Evolutionary conservation across 176 grass and related monocot genomes (phyloP).

Genomic region (Lolium multiflorum): DNA sequence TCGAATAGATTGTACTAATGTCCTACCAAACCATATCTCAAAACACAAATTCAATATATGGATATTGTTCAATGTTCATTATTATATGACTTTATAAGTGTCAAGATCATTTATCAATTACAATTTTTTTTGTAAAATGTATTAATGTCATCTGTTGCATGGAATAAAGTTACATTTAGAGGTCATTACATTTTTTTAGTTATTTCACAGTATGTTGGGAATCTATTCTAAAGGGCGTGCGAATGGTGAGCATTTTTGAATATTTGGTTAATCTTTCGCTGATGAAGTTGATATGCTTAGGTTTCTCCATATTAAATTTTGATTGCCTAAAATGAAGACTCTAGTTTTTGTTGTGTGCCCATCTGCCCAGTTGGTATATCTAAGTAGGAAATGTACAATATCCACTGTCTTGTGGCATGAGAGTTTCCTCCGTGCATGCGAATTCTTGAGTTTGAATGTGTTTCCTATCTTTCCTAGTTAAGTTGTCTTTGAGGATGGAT

Average conservation of each 20-base stretch:
- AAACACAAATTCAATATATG: no score
- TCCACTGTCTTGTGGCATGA: background rate
- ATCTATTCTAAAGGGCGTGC: no score
- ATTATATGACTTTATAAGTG: no score
- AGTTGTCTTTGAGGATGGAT: background rate
- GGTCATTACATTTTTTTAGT: no score
- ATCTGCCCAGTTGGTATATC: background rate
- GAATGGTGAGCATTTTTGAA: slow-evolving; percentile 22
- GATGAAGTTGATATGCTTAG: background rate
- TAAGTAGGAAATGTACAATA: background rate
- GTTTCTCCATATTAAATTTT: background rate
- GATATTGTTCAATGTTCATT: no score
- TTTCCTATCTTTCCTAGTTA: background rate
- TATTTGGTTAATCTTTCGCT: background rate
- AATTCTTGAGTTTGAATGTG: background rate
- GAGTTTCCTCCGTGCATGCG: background rate
- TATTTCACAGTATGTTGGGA: no score
- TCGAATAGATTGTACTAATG: no score
- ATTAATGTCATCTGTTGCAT: no score
- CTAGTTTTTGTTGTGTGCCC: background rate
- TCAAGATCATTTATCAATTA: no score
- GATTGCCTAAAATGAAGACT: background rate
- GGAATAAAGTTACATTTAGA: no score
- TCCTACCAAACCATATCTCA: no score
- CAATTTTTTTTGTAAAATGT: no score